Conservation (phyloP, 768 basidiomycete genomes). For the Cyclocybe aegerita region DNA sequence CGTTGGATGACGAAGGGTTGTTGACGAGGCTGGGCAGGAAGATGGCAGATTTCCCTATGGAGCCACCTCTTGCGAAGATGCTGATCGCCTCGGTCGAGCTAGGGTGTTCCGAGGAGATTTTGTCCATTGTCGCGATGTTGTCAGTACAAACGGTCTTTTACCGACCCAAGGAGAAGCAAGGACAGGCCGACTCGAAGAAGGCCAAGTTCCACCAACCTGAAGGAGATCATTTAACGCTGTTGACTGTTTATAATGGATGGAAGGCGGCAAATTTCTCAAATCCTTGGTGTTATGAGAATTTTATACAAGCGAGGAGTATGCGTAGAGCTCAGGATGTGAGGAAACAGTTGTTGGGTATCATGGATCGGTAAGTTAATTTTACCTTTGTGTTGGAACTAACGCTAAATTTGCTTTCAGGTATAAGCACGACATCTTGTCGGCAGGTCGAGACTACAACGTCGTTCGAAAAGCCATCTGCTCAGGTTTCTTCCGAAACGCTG, state of each 20-base stretch:
- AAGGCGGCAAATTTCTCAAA: constrained; percentile 95
- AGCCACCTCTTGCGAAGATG: constrained; percentile 96
- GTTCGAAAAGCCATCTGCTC: constrained; percentile 96
- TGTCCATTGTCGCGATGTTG: constrained; percentile 97
- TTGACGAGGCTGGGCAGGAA: constrained; percentile 93
- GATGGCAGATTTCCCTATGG: constrained; percentile 99
- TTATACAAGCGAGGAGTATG: constrained; percentile 98
- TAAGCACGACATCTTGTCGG: constrained; percentile 94
- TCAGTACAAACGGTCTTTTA: constrained; percentile 97
- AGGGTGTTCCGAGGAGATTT: constrained; percentile 96
- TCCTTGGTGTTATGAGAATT: constrained; percentile 99
- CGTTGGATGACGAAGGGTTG: constrained; percentile 94
- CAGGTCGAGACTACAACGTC: constrained; percentile 88
- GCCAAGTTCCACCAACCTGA: constrained; percentile 99
- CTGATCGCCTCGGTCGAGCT: constrained; percentile 96
- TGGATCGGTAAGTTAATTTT: constrained; percentile 77
- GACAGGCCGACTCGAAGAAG: constrained; percentile 98
- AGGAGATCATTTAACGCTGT: constrained; percentile 89
- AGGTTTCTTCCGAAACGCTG: constrained; percentile 97
- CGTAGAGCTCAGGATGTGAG: constrained; percentile 95
- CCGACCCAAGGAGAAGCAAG: constrained; percentile 99
- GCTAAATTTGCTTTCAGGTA: constrained; percentile 52
- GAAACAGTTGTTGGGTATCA: constrained; percentile 96
- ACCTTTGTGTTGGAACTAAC: not conserved
- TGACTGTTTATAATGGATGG: constrained; percentile 99